These are phyloP conservation scores for Candida silvicultrix DNA, from an alignment of 805 yeast species.

Conservation along the genomic window DNA sequence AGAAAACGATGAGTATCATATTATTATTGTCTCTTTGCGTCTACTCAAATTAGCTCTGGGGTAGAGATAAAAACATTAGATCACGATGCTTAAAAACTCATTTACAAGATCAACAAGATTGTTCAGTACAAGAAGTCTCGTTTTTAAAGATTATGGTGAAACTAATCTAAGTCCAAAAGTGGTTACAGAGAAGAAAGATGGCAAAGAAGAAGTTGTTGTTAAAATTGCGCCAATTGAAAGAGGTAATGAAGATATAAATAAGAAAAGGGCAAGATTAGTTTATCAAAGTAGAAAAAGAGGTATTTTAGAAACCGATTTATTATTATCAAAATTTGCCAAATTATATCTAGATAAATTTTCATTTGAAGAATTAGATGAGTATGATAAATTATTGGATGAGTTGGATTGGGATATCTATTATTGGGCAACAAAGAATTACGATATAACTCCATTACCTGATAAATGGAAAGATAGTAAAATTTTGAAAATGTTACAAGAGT, in stretches of 20 bases:
- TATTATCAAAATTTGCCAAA: constrained; percentile 82
- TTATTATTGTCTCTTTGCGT: too few relatives aligned
- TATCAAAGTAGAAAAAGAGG: constrained; percentile 96
- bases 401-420: constrained; percentile 99
- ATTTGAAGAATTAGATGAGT: constrained; percentile 70
- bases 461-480: constrained; percentile 70
- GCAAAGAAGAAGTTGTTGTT: constrained; percentile 14
- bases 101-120: not conserved
- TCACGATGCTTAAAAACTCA: constrained; percentile 3
- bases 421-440: constrained; percentile 88
- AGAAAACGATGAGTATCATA: too few relatives aligned
- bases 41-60: not conserved
- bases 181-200: constrained; percentile 9
- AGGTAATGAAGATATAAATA: constrained; percentile 61
- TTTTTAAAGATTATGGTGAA: not conserved
- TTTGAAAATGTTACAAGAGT: constrained; percentile 59
- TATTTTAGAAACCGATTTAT: constrained; percentile 84
- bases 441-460: constrained; percentile 81
- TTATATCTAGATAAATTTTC: constrained; percentile 55
- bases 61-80: too few relatives aligned
- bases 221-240: constrained; percentile 76
- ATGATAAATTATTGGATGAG: constrained; percentile 80
- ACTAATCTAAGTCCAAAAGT: constrained; percentile 11
- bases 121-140: not conserved
- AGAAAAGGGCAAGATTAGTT: constrained; percentile 77